These are phyloP conservation scores for Cornus florida DNA, from an alignment of 148 eudicot genomes.

Conservation along the genomic window DNA sequence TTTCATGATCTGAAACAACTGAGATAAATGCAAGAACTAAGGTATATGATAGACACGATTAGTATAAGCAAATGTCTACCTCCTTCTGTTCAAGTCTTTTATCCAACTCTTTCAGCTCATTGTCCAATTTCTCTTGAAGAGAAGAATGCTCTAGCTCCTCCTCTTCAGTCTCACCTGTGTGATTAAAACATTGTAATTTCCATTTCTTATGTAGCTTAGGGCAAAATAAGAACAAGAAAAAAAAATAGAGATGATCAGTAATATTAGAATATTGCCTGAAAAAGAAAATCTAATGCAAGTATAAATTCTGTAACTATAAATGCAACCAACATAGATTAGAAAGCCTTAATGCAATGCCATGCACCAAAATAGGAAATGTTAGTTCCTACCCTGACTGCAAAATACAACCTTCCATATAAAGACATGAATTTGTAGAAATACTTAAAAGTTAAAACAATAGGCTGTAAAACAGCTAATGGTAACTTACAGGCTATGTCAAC, in stretches of 20 bases:
- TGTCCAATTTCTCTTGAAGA: conserved; percentile 79
- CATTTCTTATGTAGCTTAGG: not conserved
- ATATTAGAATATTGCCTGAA: too few relatives aligned
- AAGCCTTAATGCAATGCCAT: not conserved
- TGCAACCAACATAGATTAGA: too few relatives aligned
- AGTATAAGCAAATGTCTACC: conserved; percentile 35
- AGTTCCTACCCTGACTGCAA: not conserved
- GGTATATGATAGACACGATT: too few relatives aligned
- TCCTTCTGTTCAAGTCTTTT: conserved; percentile 84
- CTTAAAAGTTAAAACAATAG: conserved; percentile 2
- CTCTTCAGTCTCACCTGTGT: conserved; percentile 63
- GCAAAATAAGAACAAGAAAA: too few relatives aligned
- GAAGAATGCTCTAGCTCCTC: conserved; percentile 96
- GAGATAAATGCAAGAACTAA: too few relatives aligned
- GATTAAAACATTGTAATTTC: not conserved
- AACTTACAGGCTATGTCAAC: conserved; percentile 42
- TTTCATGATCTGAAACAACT: too few relatives aligned
- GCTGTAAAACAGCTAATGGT: not conserved
- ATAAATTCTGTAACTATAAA: not conserved
- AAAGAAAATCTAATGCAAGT: not conserved
- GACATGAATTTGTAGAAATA: not conserved
- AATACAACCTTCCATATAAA: not conserved
- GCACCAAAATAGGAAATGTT: not conserved
- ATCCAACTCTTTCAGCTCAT: conserved; percentile 87
- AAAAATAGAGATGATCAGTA: not conserved